These are phyloP conservation scores for Sphaerulina vaccinii DNA, from an alignment of 2,329 filamentous ascomycete genomes.

Conservation along the genomic window DNA sequence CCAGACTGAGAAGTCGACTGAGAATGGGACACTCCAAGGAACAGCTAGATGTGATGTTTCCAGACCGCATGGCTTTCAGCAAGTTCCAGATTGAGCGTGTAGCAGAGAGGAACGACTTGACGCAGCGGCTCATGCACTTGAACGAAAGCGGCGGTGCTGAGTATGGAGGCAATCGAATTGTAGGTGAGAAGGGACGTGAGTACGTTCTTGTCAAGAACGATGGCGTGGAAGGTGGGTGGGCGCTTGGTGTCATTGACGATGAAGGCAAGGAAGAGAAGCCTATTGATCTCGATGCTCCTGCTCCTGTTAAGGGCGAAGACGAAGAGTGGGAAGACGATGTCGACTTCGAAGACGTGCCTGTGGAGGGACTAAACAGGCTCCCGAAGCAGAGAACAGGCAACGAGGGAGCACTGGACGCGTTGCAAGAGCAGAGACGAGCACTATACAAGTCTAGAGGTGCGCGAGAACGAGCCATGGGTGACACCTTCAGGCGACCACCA, in stretches of 20 bases:
- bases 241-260: slow-evolving; percentile 87
- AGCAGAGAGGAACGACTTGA: slow-evolving; percentile 86
- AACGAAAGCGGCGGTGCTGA: slow-evolving; percentile 76
- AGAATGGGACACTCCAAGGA: slow-evolving; percentile 97
- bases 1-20: slow-evolving; percentile 78
- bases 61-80: slow-evolving; percentile 94
- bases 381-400: slow-evolving; percentile 56
- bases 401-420: slow-evolving; percentile 28
- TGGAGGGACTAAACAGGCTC: slow-evolving; percentile 82
- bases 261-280: slow-evolving; percentile 80
- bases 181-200: slow-evolving; percentile 84
- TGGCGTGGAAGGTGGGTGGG: slow-evolving; percentile 92
- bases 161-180: slow-evolving; percentile 66
- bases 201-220: slow-evolving; percentile 97
- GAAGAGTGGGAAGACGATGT: slow-evolving; percentile 60
- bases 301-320: slow-evolving; percentile 52
- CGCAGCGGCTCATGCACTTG: slow-evolving; percentile 89
- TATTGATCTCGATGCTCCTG: slow-evolving; percentile 79
- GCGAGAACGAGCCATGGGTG: slow-evolving; percentile 14
- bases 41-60: slow-evolving; percentile 94
- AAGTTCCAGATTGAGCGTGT: slow-evolving; percentile 95
- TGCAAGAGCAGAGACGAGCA: slow-evolving; percentile 48
- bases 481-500: slow-evolving; percentile 1
- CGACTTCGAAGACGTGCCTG: slow-evolving; percentile 89
- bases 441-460: slow-evolving; percentile 47